Evolutionary conservation across 345 rosid species (phyloP).

Genomic region (Hibiscus tridactylites): DNA sequence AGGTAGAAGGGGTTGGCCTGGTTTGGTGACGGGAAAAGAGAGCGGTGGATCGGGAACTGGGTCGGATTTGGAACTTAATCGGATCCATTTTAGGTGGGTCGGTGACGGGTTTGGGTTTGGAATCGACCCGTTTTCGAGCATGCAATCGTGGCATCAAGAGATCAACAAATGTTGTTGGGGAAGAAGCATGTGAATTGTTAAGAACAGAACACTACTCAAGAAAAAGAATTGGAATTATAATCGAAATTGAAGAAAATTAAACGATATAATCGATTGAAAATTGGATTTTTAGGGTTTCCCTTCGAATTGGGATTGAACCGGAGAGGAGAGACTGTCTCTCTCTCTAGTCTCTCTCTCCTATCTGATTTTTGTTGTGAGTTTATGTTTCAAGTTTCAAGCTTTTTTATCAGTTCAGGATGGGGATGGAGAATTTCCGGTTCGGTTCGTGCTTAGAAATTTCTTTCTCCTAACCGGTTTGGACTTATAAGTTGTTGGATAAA

Average conservation of each 20-base stretch:
- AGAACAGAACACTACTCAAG: not conserved
- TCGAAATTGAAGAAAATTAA: not conserved
- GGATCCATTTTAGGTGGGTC: conserved; percentile 44
- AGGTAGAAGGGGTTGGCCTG: not conserved
- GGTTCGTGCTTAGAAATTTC: not conserved
- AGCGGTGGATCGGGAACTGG: conserved; percentile 34
- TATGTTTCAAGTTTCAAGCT: not conserved
- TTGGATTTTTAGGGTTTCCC: not conserved
- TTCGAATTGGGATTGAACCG: not conserved
- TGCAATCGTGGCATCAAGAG: conserved; percentile 76
- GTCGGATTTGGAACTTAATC: conserved; percentile 36
- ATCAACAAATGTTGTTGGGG: conserved; percentile 3
- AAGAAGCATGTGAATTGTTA: conserved; percentile 1
- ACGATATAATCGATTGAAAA: not conserved
- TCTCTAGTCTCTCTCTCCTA: conserved; percentile 8
- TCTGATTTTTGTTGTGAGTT: not conserved
- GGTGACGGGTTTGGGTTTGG: conserved; percentile 9
- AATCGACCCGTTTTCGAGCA: conserved; percentile 44
- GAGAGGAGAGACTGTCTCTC: conserved; percentile 23
- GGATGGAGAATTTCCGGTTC: not conserved
- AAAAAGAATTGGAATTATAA: not conserved
- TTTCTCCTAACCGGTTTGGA: not conserved
- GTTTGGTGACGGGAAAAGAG: conserved; percentile 24
- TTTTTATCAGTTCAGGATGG: not conserved
- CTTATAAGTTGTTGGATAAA: not conserved